A percentile compares a stretch with the other conserved stretches of the same genome.
phyloP scores from a whole-genome alignment of 1,139 yeast genomes.

The Lodderomyces orthopsilosis region DNA sequence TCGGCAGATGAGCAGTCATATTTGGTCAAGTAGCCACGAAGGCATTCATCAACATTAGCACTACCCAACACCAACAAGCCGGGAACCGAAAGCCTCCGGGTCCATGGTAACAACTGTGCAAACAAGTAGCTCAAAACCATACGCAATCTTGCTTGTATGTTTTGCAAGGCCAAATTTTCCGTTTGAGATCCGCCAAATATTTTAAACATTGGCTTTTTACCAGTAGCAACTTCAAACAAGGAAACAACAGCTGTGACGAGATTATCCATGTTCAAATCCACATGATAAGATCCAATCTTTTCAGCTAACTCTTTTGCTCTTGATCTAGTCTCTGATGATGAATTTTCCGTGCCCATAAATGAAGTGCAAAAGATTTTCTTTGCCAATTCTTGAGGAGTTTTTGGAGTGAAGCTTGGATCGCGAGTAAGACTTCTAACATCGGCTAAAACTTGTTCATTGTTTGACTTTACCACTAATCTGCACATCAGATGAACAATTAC shows the following conservation, averaged over 20 bases:
- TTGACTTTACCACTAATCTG: constrained; percentile 67
- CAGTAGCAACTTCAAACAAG: constrained; percentile 85
- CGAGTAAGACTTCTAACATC: constrained; percentile 70
- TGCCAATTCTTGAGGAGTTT: constrained; percentile 73
- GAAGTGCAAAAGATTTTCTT: constrained; percentile 77
- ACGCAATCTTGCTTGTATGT: constrained; percentile 91
- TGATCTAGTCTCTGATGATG: constrained; percentile 78
- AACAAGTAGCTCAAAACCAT: constrained; percentile 92
- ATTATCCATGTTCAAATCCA: constrained; percentile 86
- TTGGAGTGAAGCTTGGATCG: constrained; percentile 61
- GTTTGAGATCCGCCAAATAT: constrained; percentile 90
- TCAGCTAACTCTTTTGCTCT: constrained; percentile 80
- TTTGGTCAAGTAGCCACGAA: constrained; percentile 92
- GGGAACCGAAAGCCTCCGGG: constrained; percentile 60
- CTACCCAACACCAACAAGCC: constrained; percentile 90
- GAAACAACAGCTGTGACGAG: constrained; percentile 71
- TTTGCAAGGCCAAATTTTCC: constrained; percentile 91
- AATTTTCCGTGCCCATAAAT: constrained; percentile 94
- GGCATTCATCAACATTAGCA: constrained; percentile 97
- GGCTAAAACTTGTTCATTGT: constrained; percentile 60
- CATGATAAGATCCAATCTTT: constrained; percentile 83
- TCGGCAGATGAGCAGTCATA: constrained; percentile 98
- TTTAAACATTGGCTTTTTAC: constrained; percentile 81
- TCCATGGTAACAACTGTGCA: constrained; percentile 96
- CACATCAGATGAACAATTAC: constrained; percentile 95